A percentile compares a stretch with the other conserved stretches of the same genome.
Conservation (phyloP, 176 grass and related monocot genomes). For the Bothriochloa decipiens region DNA sequence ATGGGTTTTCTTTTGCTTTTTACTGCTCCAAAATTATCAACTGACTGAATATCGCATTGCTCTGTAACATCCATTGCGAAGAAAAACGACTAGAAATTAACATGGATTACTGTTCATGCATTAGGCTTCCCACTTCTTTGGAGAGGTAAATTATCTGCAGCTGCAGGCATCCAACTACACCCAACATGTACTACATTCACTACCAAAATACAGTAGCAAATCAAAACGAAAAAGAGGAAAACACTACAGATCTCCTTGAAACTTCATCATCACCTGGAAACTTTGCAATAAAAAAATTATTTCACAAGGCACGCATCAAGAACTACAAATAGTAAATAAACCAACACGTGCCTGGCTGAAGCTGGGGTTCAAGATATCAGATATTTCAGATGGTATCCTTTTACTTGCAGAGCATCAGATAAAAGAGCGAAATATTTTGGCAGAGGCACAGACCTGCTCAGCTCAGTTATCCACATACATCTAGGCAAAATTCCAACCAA, state of each 20-base stretch:
- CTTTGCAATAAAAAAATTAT: background rate
- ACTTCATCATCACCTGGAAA: background rate
- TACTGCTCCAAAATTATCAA: background rate
- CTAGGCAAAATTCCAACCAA: slow-evolving; percentile 2
- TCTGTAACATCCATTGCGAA: background rate
- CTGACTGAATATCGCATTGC: background rate
- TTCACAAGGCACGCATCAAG: background rate
- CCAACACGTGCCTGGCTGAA: background rate
- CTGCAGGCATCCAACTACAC: background rate
- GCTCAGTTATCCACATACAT: background rate
- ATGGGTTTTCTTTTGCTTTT: background rate
- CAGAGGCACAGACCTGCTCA: background rate
- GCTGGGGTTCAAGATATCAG: background rate
- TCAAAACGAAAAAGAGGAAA: background rate
- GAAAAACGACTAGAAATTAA: background rate
- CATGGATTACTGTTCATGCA: no score
- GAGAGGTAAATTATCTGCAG: background rate
- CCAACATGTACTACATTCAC: background rate
- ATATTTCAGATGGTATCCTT: background rate
- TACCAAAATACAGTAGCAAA: background rate
- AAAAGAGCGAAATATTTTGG: background rate
- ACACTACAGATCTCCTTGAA: background rate
- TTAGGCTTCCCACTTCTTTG: background rate
- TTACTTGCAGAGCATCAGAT: background rate
- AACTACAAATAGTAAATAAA: background rate